phyloP scores from a whole-genome alignment of 202 grass and related monocot genomes.

The Brachypodium distachyon region DNA sequence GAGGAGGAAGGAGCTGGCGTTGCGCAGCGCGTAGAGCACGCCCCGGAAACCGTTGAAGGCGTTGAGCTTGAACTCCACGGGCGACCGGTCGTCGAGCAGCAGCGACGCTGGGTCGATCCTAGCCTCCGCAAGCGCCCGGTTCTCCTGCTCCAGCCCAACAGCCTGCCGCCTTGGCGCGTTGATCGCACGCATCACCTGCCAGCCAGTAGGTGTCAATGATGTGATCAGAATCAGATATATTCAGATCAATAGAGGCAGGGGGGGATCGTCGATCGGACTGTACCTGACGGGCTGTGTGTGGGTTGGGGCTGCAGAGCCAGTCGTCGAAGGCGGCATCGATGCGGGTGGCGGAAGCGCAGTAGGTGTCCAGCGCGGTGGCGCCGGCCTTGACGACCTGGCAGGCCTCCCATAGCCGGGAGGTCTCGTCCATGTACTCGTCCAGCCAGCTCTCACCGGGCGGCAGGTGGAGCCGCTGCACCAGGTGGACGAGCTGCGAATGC shows the following conservation, averaged over 20 bases:
- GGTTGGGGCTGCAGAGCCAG: conserved; percentile 17
- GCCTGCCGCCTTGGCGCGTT: conserved; percentile 35
- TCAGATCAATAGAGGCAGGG: neutral
- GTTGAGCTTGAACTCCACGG: conserved; percentile 51
- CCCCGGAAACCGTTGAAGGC: conserved; percentile 58
- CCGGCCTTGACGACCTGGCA: conserved; percentile 49
- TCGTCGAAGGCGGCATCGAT: conserved; percentile 18
- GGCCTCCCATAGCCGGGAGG: conserved; percentile 59
- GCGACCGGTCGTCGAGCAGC: conserved; percentile 41
- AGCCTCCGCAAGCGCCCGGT: conserved; percentile 38
- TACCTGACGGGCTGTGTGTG: neutral
- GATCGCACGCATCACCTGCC: conserved; percentile 29
- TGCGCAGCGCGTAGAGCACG: conserved; percentile 54
- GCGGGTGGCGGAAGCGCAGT: conserved; percentile 32
- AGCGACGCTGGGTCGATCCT: conserved; percentile 35
- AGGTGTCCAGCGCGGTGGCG: conserved; percentile 39
- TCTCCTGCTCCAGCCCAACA: conserved; percentile 39
- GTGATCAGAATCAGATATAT: neutral
- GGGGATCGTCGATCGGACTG: neutral
- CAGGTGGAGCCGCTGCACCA: conserved; percentile 64
- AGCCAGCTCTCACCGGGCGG: conserved; percentile 71
- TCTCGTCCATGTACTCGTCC: conserved; percentile 90
- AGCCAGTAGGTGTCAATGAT: neutral
- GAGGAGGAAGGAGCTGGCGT: conserved; percentile 54
- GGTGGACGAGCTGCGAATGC: conserved; percentile 55